These are phyloP conservation scores for Aspergillus candidus DNA, from an alignment of 2,329 filamentous ascomycete species.

Conservation along the genomic window DNA sequence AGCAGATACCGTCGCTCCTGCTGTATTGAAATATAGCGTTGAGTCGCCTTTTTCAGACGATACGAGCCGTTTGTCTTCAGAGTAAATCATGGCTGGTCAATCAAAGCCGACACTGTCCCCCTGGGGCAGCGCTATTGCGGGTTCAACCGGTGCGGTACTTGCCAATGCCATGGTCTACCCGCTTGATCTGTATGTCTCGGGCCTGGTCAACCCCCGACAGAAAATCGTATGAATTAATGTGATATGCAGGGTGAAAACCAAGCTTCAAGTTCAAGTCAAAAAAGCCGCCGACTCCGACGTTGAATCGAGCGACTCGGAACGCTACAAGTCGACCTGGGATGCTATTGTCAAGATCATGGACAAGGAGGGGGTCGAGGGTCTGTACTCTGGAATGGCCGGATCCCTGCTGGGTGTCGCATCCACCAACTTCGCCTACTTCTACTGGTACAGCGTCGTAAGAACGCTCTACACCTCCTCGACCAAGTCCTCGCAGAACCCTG, in stretches of 20 bases:
- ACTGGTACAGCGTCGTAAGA: conserved; percentile 92
- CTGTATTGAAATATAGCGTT: not conserved
- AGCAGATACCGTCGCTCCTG: too few relatives aligned
- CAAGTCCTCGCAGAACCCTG: conserved; percentile 58
- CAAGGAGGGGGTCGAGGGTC: conserved; percentile 70
- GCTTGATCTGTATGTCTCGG: conserved; percentile 73
- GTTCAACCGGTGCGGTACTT: conserved; percentile 85
- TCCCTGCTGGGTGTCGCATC: conserved; percentile 87
- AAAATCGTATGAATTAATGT: conserved; percentile 11
- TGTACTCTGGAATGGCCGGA: conserved; percentile 85
- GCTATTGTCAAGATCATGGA: conserved; percentile 78
- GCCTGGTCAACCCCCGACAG: not conserved
- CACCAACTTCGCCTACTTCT: conserved; percentile 99
- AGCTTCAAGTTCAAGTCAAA: conserved; percentile 90
- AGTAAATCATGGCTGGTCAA: conserved; percentile 45
- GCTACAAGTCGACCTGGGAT: conserved; percentile 84
- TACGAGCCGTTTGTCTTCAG: not conserved
- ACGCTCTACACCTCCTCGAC: conserved; percentile 63
- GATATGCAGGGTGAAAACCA: conserved; percentile 77
- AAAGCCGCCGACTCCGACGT: conserved; percentile 44
- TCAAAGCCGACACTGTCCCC: conserved; percentile 72
- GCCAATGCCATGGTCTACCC: conserved; percentile 96
- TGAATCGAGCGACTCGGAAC: conserved; percentile 46
- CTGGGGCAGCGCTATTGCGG: conserved; percentile 89
- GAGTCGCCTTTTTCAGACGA: not conserved